Percentiles rank a stretch among this genome's conserved stretches.
Conservation (phyloP, 805 yeast genomes). For the Monosporozyma solicola region DNA sequence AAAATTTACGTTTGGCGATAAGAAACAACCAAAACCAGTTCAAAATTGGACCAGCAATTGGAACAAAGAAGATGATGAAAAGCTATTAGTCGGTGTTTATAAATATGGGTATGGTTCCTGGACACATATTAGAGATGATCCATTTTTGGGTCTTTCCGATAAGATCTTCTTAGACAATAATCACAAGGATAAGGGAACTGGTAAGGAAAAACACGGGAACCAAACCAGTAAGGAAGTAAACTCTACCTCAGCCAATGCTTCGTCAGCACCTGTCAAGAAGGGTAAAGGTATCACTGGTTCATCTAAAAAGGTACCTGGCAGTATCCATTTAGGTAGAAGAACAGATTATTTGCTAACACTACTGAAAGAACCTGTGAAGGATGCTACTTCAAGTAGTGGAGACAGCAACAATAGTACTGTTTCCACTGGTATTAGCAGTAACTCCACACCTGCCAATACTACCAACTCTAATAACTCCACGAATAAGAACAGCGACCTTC, state of each 20-base stretch:
- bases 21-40: slow-evolving; percentile 60
- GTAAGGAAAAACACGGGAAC: slow-evolving; percentile 1
- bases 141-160: slow-evolving; percentile 74
- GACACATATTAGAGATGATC: slow-evolving; percentile 92
- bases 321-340: slow-evolving; percentile 87
- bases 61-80: slow-evolving; percentile 76
- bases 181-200: slow-evolving; percentile 2
- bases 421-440: slow-evolving; percentile 13
- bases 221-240: neutral
- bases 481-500: slow-evolving; percentile 3
- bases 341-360: slow-evolving; percentile 76
- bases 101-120: slow-evolving; percentile 96
- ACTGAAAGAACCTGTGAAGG: slow-evolving; percentile 49
- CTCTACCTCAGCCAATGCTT: neutral
- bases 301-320: slow-evolving; percentile 71
- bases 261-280: slow-evolving; percentile 9
- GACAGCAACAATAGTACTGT: slow-evolving; percentile 9
- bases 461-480: slow-evolving; percentile 11
- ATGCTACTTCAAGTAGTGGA: neutral
- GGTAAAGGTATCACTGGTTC: slow-evolving; percentile 24
- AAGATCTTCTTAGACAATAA: slow-evolving; percentile 62
- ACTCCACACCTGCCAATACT: slow-evolving; percentile 4
- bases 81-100: slow-evolving; percentile 74
- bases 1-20: slow-evolving; percentile 46
- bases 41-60: slow-evolving; percentile 89